Conservation (phyloP, 148 eudicot species). For the Diospyros lotus region DNA sequence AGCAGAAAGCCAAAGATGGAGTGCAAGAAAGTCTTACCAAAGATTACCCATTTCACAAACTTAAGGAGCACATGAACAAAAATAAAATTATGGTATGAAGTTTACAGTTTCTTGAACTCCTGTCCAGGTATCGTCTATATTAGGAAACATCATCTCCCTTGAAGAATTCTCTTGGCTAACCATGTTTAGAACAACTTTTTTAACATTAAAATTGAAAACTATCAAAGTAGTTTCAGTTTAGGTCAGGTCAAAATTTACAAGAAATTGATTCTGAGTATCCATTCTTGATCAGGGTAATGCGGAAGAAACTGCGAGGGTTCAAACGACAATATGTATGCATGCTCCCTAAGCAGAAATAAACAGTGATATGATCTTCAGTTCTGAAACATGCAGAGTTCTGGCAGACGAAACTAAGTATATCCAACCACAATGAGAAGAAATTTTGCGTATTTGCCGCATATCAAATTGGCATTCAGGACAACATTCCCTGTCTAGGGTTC, state of each 20-base stretch:
- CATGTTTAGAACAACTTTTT: neutral
- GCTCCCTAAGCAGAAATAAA: slow-evolving; percentile 4
- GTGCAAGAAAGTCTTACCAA: neutral
- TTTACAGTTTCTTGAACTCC: neutral
- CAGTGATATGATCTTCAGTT: neutral
- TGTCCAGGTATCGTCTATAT: neutral
- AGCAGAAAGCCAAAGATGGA: neutral
- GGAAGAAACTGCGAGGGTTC: slow-evolving; percentile 2
- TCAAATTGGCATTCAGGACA: slow-evolving; percentile 6
- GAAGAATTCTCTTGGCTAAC: neutral
- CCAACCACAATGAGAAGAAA: neutral
- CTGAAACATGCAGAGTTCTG: neutral
- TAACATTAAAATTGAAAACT: neutral
- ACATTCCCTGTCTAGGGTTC: neutral
- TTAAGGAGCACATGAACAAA: neutral
- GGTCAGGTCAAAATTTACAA: neutral
- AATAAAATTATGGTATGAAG: neutral
- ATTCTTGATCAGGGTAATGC: neutral
- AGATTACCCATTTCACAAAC: neutral
- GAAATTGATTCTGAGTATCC: neutral
- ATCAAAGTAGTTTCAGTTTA: neutral
- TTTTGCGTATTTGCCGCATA: neutral
- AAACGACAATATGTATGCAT: neutral
- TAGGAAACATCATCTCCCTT: neutral
- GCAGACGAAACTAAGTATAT: neutral